Conservation (phyloP, 2,329 filamentous ascomycete genomes). For the Colletotrichum gigasporum region DNA sequence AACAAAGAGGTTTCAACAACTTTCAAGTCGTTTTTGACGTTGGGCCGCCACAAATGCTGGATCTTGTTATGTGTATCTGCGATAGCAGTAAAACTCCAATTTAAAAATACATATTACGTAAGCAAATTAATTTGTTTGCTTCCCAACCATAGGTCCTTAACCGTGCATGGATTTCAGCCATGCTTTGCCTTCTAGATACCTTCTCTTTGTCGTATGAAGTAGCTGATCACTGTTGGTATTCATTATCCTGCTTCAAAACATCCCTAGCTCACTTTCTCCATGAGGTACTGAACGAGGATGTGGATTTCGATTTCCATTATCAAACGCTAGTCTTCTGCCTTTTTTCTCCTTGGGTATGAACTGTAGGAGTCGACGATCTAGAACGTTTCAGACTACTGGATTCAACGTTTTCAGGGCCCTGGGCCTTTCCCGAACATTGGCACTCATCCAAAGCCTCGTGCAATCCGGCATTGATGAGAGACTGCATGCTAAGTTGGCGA, state of each 20-base stretch:
- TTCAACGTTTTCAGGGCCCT: not conserved
- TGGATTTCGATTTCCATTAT: not conserved
- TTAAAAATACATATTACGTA: not conserved
- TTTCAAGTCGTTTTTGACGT: not conserved
- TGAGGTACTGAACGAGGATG: not conserved
- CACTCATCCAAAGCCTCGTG: not conserved
- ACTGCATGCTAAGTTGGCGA: not conserved
- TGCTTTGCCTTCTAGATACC: not conserved
- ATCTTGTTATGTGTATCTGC: not conserved
- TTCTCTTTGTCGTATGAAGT: not conserved
- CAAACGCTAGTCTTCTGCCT: not conserved
- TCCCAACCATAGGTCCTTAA: not conserved
- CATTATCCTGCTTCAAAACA: not conserved
- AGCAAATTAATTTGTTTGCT: not conserved
- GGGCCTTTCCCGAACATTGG: not conserved
- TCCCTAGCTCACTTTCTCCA: not conserved
- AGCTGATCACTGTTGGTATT: not conserved
- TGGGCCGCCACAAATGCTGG: not conserved
- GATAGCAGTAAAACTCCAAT: not conserved
- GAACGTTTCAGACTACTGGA: not conserved
- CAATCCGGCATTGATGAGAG: not conserved
- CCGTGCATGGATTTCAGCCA: not conserved
- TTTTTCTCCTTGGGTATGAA: not conserved
- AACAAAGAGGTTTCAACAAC: not conserved
- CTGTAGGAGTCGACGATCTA: not conserved